Evolutionary conservation across 148 eudicot genomes (phyloP).

Genomic region (Nepenthes mirabilis): DNA sequence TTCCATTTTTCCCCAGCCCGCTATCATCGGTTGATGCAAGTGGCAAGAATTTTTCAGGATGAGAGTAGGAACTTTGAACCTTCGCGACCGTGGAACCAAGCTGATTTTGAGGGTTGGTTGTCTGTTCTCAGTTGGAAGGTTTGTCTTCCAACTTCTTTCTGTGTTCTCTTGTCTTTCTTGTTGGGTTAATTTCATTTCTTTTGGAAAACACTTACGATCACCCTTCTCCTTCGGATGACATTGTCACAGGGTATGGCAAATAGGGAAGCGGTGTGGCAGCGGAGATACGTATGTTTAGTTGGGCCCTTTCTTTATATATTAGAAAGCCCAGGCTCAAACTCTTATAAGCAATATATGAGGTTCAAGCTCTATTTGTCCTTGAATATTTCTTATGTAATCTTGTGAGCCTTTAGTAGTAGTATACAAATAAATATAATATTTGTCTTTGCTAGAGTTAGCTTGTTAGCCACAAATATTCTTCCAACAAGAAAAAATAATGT

Average conservation of each 20-base stretch:
- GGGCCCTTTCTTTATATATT: conserved; percentile 79
- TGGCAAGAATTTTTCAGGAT: conserved; percentile 53
- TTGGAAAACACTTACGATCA: conserved; percentile 4
- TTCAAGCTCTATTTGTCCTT: conserved; percentile 12
- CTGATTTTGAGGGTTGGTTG: conserved; percentile 95
- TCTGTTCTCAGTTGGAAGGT: conserved; percentile 89
- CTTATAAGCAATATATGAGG: conserved; percentile 83
- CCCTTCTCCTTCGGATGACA: conserved; percentile 4
- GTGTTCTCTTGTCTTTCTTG: conserved; percentile 1
- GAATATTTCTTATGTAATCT: background rate
- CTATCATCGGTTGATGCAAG: conserved; percentile 92
- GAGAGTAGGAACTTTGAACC: conserved; percentile 28
- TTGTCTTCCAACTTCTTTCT: conserved; percentile 1
- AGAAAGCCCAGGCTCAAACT: conserved; percentile 64
- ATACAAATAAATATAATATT: background rate
- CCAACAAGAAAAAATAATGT: no score
- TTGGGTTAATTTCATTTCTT: background rate
- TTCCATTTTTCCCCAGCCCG: conserved; percentile 96
- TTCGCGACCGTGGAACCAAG: conserved; percentile 66
- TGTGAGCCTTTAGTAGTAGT: background rate
- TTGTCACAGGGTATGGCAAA: conserved; percentile 71
- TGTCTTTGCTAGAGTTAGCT: background rate
- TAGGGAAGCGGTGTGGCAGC: conserved; percentile 94
- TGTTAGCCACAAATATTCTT: background rate
- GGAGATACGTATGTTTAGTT: conserved; percentile 76